Evolutionary conservation across 306 rosid genomes (phyloP), one percentile per base, ranked within the genome.

Genomic region (Nissolia schottii): DNA sequence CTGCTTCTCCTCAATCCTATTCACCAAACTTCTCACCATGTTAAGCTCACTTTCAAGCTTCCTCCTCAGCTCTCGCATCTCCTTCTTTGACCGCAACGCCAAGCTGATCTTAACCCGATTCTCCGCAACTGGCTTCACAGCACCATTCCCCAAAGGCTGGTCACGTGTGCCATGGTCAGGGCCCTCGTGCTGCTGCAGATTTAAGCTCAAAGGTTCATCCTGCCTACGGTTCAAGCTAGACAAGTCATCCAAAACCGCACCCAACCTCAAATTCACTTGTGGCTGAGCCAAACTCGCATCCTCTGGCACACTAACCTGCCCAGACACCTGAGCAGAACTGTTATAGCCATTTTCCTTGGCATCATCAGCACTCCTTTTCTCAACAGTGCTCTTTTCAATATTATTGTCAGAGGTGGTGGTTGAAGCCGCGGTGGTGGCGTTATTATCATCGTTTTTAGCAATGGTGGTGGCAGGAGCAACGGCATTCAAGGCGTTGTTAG

Each of bases 1-100:
- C 86, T 83, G 96, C 73, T 86, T 90, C 55, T 60, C 82, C 61
- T 89, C 96, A 79, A 93, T 84, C 87, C 70, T 87, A 85, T 78
- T 83, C 74, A 93, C 87, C 92, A 82, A 78, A 83, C 53, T 65
- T 64, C 92, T 83, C 54, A 93, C 89, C 22, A 16, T 81, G 31
- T 79, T 85, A 9, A 93, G 96, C 76, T 90, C 84, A 3, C 65
- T 32, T 67, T 84, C 86, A 68, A 93, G 88, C 87, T 75, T 93
- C 68, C 70, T 86, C 73, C 85, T 77, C 15, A 87, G 85, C 65
- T 87, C 89, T 2, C 55, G 80, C 72, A 46, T 73, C 68, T 90
- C 92, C 62, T 72, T 83, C 87, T 87, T 93, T 0, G 92, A 77
- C 85, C 83, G 80, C 0, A 77, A 73, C 0, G 45, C 67, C 82